These are phyloP conservation scores for Pseudogymnoascus sp. DNA, from an alignment of 2,329 filamentous ascomycete genomes.

Conservation along the genomic window DNA sequence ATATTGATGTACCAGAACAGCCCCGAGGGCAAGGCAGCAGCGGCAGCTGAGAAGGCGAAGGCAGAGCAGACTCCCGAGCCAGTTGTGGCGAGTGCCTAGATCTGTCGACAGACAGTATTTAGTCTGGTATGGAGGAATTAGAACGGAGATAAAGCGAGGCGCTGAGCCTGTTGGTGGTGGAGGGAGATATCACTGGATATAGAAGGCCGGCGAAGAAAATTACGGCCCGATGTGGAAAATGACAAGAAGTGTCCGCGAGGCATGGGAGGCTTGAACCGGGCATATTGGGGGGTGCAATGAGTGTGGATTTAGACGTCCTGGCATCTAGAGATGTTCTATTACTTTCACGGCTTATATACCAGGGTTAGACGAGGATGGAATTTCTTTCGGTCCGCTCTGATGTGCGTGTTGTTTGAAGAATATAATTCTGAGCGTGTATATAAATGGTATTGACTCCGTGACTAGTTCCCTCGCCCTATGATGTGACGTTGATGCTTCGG, in stretches of 20 bases:
- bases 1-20: slow-evolving; percentile 61
- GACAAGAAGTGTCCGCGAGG: background rate
- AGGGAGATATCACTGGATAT: background rate
- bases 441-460: background rate
- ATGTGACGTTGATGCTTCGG: background rate
- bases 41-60: slow-evolving; percentile 35
- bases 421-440: background rate
- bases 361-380: background rate
- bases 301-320: slow-evolving; percentile 1
- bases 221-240: background rate
- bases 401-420: background rate
- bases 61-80: slow-evolving; percentile 24
- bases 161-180: background rate
- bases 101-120: background rate
- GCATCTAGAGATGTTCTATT: slow-evolving; percentile 9
- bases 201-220: background rate
- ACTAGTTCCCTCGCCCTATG: background rate
- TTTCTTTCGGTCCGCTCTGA: background rate
- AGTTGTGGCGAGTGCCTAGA: background rate
- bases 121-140: background rate
- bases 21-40: slow-evolving; percentile 42
- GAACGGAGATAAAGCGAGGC: background rate
- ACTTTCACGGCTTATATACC: background rate
- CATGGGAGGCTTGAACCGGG: background rate
- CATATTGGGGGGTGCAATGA: background rate